Conservation (phyloP, 352 stramenopile species). For the Pythium sp. region DNA sequence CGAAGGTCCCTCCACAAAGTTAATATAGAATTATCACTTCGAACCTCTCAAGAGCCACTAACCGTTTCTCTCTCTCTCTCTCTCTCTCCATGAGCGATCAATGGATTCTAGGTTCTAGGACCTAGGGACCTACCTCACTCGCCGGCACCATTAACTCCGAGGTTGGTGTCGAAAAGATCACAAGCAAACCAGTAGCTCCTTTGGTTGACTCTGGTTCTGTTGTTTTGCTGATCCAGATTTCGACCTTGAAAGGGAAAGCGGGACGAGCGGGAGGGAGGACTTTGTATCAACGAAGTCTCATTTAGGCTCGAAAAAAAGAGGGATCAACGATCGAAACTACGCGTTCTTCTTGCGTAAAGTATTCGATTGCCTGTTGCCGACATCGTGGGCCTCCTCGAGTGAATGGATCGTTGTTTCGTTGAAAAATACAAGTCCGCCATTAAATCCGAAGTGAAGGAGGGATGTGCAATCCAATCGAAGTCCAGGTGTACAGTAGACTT, state of each 20-base stretch:
- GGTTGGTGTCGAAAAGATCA: background rate
- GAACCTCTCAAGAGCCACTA: background rate
- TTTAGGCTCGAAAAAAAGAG: background rate
- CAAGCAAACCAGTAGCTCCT: background rate
- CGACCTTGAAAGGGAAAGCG: background rate
- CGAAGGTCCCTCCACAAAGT: background rate
- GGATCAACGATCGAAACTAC: background rate
- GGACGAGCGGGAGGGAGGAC: background rate
- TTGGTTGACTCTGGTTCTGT: background rate
- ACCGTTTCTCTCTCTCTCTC: no score
- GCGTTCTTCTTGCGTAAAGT: no score
- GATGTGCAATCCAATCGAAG: background rate
- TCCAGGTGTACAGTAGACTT: background rate
- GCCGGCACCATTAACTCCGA: no score
- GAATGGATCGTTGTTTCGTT: no score
- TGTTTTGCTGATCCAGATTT: background rate
- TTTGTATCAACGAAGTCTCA: background rate
- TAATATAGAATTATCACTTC: background rate
- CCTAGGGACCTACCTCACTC: no score
- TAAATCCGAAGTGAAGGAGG: background rate
- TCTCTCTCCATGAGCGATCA: no score
- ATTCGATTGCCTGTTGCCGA: background rate
- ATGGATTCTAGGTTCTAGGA: no score
- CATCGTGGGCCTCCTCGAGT: no score
- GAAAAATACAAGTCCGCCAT: background rate